phyloP scores from a whole-genome alignment of 2,329 filamentous ascomycete genomes.

The Clonostachys rosea region DNA sequence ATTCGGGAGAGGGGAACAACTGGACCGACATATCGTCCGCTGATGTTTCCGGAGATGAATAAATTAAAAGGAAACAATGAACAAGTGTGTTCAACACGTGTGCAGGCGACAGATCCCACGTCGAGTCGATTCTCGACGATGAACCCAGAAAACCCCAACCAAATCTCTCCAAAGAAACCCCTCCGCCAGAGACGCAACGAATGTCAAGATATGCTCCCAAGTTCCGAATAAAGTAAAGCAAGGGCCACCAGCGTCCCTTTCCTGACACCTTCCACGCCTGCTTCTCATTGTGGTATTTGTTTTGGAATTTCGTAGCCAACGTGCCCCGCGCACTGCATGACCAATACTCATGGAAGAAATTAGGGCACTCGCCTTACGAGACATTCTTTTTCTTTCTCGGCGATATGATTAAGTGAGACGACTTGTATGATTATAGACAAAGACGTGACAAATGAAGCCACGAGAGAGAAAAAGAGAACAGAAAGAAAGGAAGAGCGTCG shows the following conservation, averaged over 20 bases:
- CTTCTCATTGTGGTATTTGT: background rate
- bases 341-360: slow-evolving; percentile 11
- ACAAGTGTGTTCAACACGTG: slow-evolving; percentile 9
- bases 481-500: slow-evolving; percentile 47
- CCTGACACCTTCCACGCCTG: background rate
- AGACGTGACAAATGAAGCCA: slow-evolving; percentile 25
- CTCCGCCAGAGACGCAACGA: background rate
- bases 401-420: slow-evolving; percentile 27
- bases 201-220: background rate
- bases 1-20: background rate
- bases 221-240: slow-evolving; percentile 1
- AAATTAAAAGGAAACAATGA: slow-evolving; percentile 21
- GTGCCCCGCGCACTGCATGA: too few relatives aligned
- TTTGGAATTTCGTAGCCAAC: background rate
- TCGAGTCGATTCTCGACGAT: slow-evolving; percentile 1
- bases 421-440: slow-evolving; percentile 29
- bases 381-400: slow-evolving; percentile 22
- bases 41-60: slow-evolving; percentile 10
- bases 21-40: background rate
- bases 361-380: slow-evolving; percentile 19
- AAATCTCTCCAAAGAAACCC: slow-evolving; percentile 11
- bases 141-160: slow-evolving; percentile 9
- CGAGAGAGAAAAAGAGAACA: slow-evolving; percentile 31
- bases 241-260: background rate
- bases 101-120: slow-evolving; percentile 6